phyloP scores from a whole-genome alignment of 306 rosid genomes.

The Dalbergia cochinchinensis region DNA sequence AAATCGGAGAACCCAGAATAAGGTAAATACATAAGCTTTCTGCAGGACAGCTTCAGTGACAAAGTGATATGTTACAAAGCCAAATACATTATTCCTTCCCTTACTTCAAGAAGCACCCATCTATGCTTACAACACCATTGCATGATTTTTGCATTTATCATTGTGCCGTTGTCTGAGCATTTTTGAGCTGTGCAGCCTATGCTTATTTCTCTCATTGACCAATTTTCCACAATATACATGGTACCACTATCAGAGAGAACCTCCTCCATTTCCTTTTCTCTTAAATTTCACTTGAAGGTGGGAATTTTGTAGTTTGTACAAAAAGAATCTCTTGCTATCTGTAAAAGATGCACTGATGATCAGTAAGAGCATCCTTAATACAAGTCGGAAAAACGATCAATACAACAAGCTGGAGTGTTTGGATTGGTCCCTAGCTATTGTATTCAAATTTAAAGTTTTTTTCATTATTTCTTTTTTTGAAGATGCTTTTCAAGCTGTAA shows the following conservation, averaged over 20 bases:
- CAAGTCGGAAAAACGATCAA: slow-evolving; percentile 16
- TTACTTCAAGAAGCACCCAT: not conserved
- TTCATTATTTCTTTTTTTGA: not conserved
- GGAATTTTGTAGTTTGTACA: not conserved
- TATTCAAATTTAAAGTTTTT: slow-evolving; percentile 29
- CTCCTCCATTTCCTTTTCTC: not conserved
- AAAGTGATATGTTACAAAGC: not conserved
- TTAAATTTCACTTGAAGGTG: not conserved
- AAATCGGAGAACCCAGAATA: slow-evolving; percentile 67
- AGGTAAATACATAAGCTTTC: slow-evolving; percentile 58
- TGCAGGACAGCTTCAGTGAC: not conserved
- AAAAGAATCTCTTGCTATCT: not conserved
- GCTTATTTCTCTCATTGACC: slow-evolving; percentile 2
- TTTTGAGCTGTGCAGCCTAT: not conserved
- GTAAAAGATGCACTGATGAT: not conserved
- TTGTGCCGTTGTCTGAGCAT: not conserved
- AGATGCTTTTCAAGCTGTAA: slow-evolving; percentile 33
- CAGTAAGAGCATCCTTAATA: slow-evolving; percentile 7
- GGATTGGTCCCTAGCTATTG: slow-evolving; percentile 17
- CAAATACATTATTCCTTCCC: no score
- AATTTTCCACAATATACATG: not conserved
- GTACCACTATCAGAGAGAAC: not conserved
- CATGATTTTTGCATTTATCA: slow-evolving; percentile 31
- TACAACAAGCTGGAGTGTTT: not conserved
- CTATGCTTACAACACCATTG: slow-evolving; percentile 12